Base-by-base conservation (phyloP, 2,329 filamentous ascomycete species). In the Fusarium pininemorale region DNA sequence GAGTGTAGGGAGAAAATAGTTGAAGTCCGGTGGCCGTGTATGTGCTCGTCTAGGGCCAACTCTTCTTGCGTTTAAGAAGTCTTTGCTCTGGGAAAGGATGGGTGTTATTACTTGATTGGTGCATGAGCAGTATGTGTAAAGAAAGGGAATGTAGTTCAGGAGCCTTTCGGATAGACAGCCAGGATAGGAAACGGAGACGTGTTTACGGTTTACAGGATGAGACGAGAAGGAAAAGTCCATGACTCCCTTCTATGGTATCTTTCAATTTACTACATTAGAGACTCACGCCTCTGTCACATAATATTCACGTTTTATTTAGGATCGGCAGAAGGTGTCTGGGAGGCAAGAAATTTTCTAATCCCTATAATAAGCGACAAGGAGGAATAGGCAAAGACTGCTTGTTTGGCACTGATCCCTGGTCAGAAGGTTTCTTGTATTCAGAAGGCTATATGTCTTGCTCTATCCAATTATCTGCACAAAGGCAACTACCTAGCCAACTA, bases 1-100 rank as follows among this genome's bases (percentile, higher is more conserved):
- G 73, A 86, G 84, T 47, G 75, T 77, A 5, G 60, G 64, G n/a
- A 80, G 75, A 73, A 79, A 72, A 70, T 80, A 75, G 70, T 39
- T 28, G 18, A n/a, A 38, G 32, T 30, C 30, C 12, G 47, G 10
- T 41, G 37, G 9, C 37, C 32, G 35, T 50, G 26, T 58, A 56
- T 55, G 38, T 60, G 57, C 32, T 56, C 38, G 41, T 56, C 22
- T 32, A 42, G 47, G 54, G 42, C 50, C 45, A 51, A 26, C 20
- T 66, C 59, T 58, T 41, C 47, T 44, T 68, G 37, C 51, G 32
- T 47, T 39, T 51, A 41, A 38, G 44, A n/a, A 73, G 61, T 59
- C 9, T 73, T 65, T 41, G 50, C 41, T 63, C 64, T 67, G 56
- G 65, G 51, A 51, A 48, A 66, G 59, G 48, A 65, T 72, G 69